Evolutionary conservation across 129 eudicot species (phyloP).

Genomic region (Escallonia herrerae): DNA sequence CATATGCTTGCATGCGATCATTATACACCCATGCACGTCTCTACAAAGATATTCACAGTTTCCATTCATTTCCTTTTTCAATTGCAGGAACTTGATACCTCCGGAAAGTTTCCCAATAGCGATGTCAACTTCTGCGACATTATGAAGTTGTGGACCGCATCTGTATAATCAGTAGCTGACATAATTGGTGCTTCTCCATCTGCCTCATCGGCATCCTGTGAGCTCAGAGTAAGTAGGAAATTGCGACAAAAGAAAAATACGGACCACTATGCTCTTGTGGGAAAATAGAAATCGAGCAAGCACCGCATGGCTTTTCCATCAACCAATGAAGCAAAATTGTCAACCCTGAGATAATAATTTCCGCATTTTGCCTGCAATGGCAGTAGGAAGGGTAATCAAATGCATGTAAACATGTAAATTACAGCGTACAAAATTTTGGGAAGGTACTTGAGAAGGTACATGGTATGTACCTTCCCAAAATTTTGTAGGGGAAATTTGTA

Average conservation of each 20-base stretch:
- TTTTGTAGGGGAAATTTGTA: conserved; percentile 14
- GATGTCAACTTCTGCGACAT: conserved; percentile 81
- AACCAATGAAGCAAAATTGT: conserved; percentile 55
- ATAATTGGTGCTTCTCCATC: conserved; percentile 49
- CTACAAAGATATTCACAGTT: too few relatives aligned
- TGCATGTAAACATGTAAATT: neutral
- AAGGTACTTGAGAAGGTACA: too few relatives aligned
- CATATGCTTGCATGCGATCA: too few relatives aligned
- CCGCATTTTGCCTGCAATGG: conserved; percentile 64
- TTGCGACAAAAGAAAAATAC: conserved; percentile 1
- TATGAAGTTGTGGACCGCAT: conserved; percentile 93
- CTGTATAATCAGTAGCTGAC: conserved; percentile 69
- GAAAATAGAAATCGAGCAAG: conserved; percentile 83
- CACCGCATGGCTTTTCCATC: conserved; percentile 99
- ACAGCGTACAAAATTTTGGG: too few relatives aligned
- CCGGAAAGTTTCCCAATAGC: conserved; percentile 87
- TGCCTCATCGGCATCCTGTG: conserved; percentile 39
- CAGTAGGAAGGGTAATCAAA: neutral
- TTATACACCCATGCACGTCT: too few relatives aligned
- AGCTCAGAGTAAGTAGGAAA: conserved; percentile 4
- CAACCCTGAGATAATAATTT: conserved; percentile 57
- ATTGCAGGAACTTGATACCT: too few relatives aligned
- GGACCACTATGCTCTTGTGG: conserved; percentile 52
- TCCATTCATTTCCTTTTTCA: too few relatives aligned
- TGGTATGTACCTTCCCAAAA: too few relatives aligned